These are phyloP conservation scores for Blastobotrys elegans DNA, from an alignment of 1,139 yeast genomes.

Conservation along the genomic window DNA sequence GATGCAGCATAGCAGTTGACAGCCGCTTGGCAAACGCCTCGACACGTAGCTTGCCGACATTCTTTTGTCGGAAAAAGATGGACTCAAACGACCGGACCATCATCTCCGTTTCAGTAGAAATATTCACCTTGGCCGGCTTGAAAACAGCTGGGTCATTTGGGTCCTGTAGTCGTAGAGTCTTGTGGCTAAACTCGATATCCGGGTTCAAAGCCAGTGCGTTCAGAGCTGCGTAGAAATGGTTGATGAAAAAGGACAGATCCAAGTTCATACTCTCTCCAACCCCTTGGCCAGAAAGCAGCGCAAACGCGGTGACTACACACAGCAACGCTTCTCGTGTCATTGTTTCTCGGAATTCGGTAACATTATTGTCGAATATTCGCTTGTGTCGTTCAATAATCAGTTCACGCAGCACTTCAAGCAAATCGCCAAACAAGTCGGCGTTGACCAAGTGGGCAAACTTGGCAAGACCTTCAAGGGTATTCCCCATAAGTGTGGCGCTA, in stretches of 20 bases:
- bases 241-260: constrained; percentile 51
- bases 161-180: constrained; percentile 71
- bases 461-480: constrained; percentile 87
- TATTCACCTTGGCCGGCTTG: constrained; percentile 66
- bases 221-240: constrained; percentile 62
- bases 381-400: constrained; percentile 47
- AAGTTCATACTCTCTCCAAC: constrained; percentile 38
- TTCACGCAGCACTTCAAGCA: constrained; percentile 83
- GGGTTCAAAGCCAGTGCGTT: constrained; percentile 70
- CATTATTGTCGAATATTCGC: constrained; percentile 32
- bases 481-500: constrained; percentile 67
- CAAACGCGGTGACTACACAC: constrained; percentile 87
- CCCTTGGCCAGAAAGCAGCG: constrained; percentile 70
- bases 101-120: constrained; percentile 84
- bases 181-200: constrained; percentile 80
- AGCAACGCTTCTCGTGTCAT: constrained; percentile 64
- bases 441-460: constrained; percentile 89
- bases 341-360: constrained; percentile 38
- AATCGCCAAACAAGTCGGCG: constrained; percentile 86
- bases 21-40: constrained; percentile 80
- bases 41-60: constrained; percentile 68
- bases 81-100: constrained; percentile 72
- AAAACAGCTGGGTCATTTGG: constrained; percentile 44
- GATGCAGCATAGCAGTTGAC: constrained; percentile 58
- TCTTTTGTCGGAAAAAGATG: constrained; percentile 71